Evolutionary conservation across 2,329 filamentous ascomycete genomes (phyloP).

Genomic region (Neophaeococcomyces aloes): DNA sequence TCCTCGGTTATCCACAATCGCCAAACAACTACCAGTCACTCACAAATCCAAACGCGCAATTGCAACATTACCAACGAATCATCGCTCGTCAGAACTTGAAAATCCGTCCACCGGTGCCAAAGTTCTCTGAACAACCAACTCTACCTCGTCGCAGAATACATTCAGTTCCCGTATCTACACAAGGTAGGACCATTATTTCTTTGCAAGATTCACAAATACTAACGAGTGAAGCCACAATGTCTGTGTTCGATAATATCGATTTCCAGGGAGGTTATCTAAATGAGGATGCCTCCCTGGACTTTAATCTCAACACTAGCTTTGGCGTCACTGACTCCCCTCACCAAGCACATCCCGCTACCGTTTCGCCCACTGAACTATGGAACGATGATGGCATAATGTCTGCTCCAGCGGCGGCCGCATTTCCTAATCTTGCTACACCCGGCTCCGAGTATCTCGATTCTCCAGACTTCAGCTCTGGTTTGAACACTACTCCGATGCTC

Average conservation of each 20-base stretch:
- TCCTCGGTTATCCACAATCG: slow-evolving; percentile 18
- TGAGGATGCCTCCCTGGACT: slow-evolving; percentile 16
- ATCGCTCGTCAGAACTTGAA: slow-evolving; percentile 12
- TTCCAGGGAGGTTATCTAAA: slow-evolving; percentile 15
- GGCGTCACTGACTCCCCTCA: slow-evolving; percentile 11
- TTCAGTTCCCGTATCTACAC: slow-evolving; percentile 14
- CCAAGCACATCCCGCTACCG: slow-evolving; percentile 40
- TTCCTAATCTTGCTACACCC: slow-evolving; percentile 65
- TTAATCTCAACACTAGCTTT: slow-evolving; percentile 13
- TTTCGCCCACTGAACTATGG: slow-evolving; percentile 68
- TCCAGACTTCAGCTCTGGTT: slow-evolving; percentile 31
- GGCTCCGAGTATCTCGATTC: slow-evolving; percentile 54
- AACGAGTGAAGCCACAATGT: slow-evolving; percentile 14
- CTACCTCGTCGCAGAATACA: slow-evolving; percentile 16
- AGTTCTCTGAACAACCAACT: slow-evolving; percentile 22
- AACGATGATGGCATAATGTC: slow-evolving; percentile 49
- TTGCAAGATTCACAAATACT: slow-evolving; percentile 28
- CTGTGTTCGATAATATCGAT: slow-evolving; percentile 19
- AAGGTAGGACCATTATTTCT: slow-evolving; percentile 30
- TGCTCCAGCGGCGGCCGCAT: slow-evolving; percentile 63
- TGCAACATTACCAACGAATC: slow-evolving; percentile 16
- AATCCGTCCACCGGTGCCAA: slow-evolving; percentile 25
- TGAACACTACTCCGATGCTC: slow-evolving; percentile 20
- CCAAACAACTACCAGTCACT: slow-evolving; percentile 18
- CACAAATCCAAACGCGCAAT: slow-evolving; percentile 20